Percentiles rank a stretch among this genome's conserved stretches.
These are phyloP conservation scores for Flueggea neowawraea DNA, from an alignment of 441 rosid genomes.

Conservation along the genomic window DNA sequence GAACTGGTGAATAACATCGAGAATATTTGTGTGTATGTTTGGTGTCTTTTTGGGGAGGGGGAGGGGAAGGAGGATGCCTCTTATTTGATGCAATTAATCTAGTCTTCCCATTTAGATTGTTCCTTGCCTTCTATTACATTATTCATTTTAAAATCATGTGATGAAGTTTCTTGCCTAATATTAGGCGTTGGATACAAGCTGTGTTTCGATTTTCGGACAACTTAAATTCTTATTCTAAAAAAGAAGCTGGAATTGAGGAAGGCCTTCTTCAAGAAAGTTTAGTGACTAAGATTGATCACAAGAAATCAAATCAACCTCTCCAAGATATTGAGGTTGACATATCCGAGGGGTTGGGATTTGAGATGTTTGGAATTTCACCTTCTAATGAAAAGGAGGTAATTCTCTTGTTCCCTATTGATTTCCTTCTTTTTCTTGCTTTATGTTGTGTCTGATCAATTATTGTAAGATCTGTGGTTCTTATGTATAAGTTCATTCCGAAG, in stretches of 20 bases:
- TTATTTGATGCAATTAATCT: too few species aligned
- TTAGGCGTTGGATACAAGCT: constrained; percentile 94
- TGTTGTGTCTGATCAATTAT: neutral
- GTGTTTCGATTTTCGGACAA: constrained; percentile 47
- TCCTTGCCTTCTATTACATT: neutral
- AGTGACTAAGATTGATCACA: constrained; percentile 19
- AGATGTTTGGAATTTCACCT: constrained; percentile 72
- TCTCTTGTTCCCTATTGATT: neutral
- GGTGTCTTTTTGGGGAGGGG: too few species aligned
- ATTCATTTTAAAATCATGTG: neutral
- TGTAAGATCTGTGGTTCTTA: neutral
- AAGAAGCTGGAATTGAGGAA: constrained; percentile 19
- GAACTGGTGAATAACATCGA: constrained; percentile 17
- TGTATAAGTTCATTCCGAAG: too few species aligned
- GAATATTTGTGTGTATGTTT: neutral
- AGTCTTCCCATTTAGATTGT: neutral
- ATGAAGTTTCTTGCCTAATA: constrained; percentile 19
- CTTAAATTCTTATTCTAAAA: constrained; percentile 14
- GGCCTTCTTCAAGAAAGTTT: constrained; percentile 26
- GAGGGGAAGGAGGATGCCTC: too few species aligned
- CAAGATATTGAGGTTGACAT: constrained; percentile 55
- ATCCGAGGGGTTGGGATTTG: constrained; percentile 74
- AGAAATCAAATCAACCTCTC: constrained; percentile 17
- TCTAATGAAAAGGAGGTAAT: constrained; percentile 57
- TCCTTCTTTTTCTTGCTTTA: neutral